These are phyloP conservation scores for Uncinocarpus reesii DNA, from an alignment of 2,329 filamentous ascomycete genomes.

Conservation along the genomic window DNA sequence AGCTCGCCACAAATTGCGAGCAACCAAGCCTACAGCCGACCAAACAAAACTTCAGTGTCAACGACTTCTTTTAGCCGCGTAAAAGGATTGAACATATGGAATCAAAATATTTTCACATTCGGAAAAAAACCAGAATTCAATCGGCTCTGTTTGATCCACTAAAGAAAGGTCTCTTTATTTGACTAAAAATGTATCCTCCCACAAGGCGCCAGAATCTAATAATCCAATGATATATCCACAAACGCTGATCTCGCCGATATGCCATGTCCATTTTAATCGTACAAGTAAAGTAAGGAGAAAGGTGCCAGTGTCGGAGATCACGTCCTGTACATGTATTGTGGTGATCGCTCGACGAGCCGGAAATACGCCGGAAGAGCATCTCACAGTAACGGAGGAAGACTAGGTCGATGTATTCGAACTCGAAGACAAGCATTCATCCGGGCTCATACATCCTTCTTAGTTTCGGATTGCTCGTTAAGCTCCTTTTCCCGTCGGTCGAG, in stretches of 20 bases:
- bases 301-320: not conserved
- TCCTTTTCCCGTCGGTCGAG: conserved; percentile 13
- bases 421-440: not conserved
- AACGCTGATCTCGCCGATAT: conserved; percentile 7
- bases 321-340: not conserved
- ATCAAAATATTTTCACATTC: not conserved
- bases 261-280: conserved; percentile 7
- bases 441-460: not conserved
- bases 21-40: not conserved
- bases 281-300: conserved; percentile 1
- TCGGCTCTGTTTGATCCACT: not conserved
- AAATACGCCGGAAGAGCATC: not conserved
- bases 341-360: not conserved
- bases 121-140: too few relatives aligned
- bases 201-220: conserved; percentile 3
- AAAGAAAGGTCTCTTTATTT: not conserved
- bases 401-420: not conserved
- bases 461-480: not conserved
- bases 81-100: not conserved
- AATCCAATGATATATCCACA: conserved; percentile 9
- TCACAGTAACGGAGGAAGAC: not conserved
- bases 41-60: not conserved
- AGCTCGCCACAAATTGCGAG: not conserved
- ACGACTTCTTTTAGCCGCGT: too few relatives aligned
- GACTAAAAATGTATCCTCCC: conserved; percentile 1